phyloP scores from a whole-genome alignment of 306 rosid species.

The Aeschynomene evenia region DNA sequence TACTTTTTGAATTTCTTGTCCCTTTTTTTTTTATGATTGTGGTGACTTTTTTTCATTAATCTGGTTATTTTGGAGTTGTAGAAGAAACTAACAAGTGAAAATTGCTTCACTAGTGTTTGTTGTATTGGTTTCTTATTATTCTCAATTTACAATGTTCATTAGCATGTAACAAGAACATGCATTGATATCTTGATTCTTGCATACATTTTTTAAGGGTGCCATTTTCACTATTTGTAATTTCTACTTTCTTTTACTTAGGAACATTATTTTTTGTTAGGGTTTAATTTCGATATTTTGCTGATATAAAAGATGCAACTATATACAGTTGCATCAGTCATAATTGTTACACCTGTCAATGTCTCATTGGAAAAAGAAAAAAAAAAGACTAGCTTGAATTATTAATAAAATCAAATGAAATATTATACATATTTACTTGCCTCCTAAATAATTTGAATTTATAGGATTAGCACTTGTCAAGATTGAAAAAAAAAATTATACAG shows the following conservation, averaged over 20 bases:
- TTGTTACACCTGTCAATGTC: too few species aligned
- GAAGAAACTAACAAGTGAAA: background rate
- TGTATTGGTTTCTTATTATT: background rate
- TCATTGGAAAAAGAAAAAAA: too few species aligned
- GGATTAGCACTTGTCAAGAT: background rate
- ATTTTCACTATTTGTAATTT: background rate
- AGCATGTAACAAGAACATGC: background rate
- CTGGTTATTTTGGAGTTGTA: background rate
- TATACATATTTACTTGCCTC: background rate
- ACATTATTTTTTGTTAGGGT: too few species aligned
- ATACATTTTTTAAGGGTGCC: background rate
- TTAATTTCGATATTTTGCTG: too few species aligned
- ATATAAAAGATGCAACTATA: too few species aligned
- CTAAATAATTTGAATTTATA: background rate
- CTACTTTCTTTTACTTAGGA: too few species aligned
- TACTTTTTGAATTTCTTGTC: constrained; percentile 12
- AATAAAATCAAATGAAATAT: background rate
- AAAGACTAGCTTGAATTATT: background rate
- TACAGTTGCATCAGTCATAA: too few species aligned
- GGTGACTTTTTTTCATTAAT: background rate
- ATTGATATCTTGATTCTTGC: background rate
- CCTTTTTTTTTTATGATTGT: background rate
- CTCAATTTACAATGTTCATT: background rate
- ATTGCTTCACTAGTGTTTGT: background rate
- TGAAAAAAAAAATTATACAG: background rate